Conservation (phyloP, 164 flowering plant genomes). For the Dillenia suffruticosa region DNA sequence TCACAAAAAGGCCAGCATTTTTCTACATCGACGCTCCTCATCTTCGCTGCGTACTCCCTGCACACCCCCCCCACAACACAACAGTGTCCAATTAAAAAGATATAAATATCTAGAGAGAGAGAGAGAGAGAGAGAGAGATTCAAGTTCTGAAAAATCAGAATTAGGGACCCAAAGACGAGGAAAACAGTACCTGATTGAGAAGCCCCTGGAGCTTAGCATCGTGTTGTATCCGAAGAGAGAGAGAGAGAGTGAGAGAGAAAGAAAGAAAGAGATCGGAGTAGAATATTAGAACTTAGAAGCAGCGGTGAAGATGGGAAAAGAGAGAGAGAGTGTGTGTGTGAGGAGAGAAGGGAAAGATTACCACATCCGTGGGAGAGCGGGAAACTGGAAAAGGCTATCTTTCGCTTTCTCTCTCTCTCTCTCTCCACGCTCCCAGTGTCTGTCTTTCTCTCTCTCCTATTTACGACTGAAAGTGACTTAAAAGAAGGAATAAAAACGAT, state of each 20-base stretch:
- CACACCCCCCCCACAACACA: too few relatives aligned
- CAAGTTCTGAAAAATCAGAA: neutral
- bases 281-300: neutral
- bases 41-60: constrained; percentile 51
- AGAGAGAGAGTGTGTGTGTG: constrained; percentile 8
- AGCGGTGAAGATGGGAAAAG: neutral
- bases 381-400: neutral
- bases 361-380: too few relatives aligned
- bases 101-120: too few relatives aligned
- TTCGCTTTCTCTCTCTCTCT: constrained; percentile 1
- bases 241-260: constrained; percentile 9
- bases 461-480: constrained; percentile 47
- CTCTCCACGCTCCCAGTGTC: constrained; percentile 23
- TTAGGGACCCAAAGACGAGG: neutral
- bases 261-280: constrained; percentile 7
- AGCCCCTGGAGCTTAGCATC: constrained; percentile 37
- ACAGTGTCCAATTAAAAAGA: neutral
- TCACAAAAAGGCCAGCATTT: constrained; percentile 60
- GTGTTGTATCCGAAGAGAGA: constrained; percentile 8
- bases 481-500: too few relatives aligned
- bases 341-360: neutral
- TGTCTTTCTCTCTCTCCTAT: constrained; percentile 11
- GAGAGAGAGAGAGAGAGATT: neutral
- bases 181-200: constrained; percentile 49
- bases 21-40: constrained; percentile 41